Conservation (phyloP, 176 grass and related monocot genomes). For the Oryza officinalis region DNA sequence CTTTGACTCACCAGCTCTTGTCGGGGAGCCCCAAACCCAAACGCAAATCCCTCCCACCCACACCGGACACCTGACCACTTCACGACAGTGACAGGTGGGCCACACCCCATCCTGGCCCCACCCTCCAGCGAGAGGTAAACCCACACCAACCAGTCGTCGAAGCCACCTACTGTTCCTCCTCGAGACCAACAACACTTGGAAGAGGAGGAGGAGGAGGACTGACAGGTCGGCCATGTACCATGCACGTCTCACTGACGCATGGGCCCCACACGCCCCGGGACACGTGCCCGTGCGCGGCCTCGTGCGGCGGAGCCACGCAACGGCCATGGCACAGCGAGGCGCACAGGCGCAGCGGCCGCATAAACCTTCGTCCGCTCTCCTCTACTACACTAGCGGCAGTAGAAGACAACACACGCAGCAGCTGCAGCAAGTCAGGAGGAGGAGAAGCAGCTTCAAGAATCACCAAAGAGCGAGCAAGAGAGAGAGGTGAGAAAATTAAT, state of each 20-base stretch:
- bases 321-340: neutral
- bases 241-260: neutral
- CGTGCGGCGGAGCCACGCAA: slow-evolving; percentile 25
- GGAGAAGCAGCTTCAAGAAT: neutral
- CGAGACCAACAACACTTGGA: slow-evolving; percentile 15
- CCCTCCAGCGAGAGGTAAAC: neutral
- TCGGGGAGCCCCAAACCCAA: neutral
- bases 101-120: fast-evolving
- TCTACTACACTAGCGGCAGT: neutral
- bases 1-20: slow-evolving; percentile 40
- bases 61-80: fast-evolving
- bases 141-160: neutral
- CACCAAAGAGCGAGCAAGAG: neutral
- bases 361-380: neutral
- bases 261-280: slow-evolving; percentile 26
- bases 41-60: no score
- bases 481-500: slow-evolving; percentile 31
- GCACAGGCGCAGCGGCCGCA: slow-evolving; percentile 46
- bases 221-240: neutral
- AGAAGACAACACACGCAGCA: neutral
- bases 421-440: neutral
- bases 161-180: neutral
- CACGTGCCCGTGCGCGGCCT: slow-evolving; percentile 38
- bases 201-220: neutral
- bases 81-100: fast-evolving